Conservation (phyloP, 106 monocot genomes). For the Posidonia australis region DNA sequence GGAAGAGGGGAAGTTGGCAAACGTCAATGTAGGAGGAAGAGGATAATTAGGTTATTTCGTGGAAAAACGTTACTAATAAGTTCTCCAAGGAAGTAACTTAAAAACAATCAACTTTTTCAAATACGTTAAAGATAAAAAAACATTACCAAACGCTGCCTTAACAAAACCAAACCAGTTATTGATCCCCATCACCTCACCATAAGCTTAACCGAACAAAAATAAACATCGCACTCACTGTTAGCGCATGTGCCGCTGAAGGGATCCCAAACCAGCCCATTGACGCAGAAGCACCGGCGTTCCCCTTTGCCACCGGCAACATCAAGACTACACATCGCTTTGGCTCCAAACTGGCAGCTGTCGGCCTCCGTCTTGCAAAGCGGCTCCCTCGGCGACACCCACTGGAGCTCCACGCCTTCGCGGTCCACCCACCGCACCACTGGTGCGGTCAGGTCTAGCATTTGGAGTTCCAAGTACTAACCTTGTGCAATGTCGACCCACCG, state of each 20-base stretch:
- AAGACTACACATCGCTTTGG: conserved; percentile 34
- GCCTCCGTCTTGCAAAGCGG: conserved; percentile 48
- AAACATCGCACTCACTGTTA: conserved; percentile 20
- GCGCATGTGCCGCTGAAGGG: conserved; percentile 50
- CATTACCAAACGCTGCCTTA: no score
- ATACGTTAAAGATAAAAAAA: no score
- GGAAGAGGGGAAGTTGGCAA: no score
- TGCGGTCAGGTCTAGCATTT: conserved; percentile 20
- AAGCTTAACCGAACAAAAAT: no score
- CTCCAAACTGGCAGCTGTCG: conserved; percentile 62
- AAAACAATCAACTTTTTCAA: no score
- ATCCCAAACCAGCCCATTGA: conserved; percentile 40
- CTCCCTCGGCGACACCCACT: conserved; percentile 62
- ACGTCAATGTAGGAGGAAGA: no score
- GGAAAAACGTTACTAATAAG: no score
- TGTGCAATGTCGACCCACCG: conserved; percentile 50
- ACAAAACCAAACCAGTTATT: no score
- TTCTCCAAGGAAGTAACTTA: no score
- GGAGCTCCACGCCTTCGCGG: conserved; percentile 53
- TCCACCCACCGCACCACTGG: conserved; percentile 37
- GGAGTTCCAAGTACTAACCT: conserved; percentile 8
- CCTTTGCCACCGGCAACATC: conserved; percentile 19
- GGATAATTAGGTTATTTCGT: no score
- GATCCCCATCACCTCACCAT: no score
- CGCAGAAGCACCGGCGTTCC: conserved; percentile 54